Percentiles rank a stretch among this genome's conserved stretches.
phyloP scores from a whole-genome alignment of 257 asterid genomes.

The Ajuga chamaepitys region DNA sequence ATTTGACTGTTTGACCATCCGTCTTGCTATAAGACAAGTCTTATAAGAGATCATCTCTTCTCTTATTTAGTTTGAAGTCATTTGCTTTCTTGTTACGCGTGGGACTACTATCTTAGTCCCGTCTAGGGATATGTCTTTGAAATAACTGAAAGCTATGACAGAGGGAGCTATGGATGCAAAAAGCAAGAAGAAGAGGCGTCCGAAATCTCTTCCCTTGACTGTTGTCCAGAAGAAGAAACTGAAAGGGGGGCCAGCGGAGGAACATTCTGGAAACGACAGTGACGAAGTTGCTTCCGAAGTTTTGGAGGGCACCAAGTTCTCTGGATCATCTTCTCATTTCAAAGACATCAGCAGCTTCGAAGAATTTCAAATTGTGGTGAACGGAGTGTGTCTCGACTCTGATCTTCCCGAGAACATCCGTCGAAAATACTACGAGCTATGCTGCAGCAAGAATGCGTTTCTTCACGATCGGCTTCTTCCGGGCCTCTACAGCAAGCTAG shows the following conservation, averaged over 20 bases:
- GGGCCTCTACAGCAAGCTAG: constrained; percentile 54
- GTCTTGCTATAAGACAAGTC: too few relatives aligned
- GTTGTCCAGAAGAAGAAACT: constrained; percentile 39
- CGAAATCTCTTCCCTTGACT: constrained; percentile 46
- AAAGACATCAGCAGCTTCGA: constrained; percentile 47
- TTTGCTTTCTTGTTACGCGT: too few relatives aligned
- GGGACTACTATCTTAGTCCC: background rate
- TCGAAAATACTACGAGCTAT: constrained; percentile 47
- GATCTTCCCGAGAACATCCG: constrained; percentile 50
- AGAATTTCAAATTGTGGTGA: constrained; percentile 50
- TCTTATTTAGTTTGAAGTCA: background rate
- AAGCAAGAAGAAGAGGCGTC: constrained; percentile 35
- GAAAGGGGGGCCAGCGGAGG: constrained; percentile 27
- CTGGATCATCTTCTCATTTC: constrained; percentile 25
- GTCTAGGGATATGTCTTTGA: background rate
- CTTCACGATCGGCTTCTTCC: constrained; percentile 57
- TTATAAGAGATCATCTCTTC: too few relatives aligned
- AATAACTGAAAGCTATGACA: background rate
- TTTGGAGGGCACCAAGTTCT: constrained; percentile 44
- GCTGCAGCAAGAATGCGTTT: constrained; percentile 43
- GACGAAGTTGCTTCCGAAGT: constrained; percentile 73
- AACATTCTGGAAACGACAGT: constrained; percentile 57
- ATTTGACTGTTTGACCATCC: too few relatives aligned
- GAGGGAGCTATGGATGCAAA: constrained; percentile 31
- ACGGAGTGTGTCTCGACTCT: constrained; percentile 51